Percentiles rank a stretch among this genome's conserved stretches.
Conservation (phyloP, 441 rosid genomes). For the Jatropha podagrica region DNA sequence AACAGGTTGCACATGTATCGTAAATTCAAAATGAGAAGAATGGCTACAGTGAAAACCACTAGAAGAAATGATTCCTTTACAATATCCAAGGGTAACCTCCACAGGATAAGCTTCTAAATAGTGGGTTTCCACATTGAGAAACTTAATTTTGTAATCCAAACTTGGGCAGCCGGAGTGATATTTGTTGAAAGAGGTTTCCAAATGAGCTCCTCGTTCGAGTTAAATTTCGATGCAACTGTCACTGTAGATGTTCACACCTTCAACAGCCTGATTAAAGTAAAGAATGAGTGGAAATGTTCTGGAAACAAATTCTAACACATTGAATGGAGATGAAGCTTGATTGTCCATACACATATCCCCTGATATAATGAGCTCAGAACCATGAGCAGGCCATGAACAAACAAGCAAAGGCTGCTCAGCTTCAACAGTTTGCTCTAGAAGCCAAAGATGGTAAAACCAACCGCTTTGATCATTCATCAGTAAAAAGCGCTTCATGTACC, state of each 20-base stretch:
- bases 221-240: conserved; percentile 36
- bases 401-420: conserved; percentile 59
- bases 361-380: conserved; percentile 45
- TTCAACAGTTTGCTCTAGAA: conserved; percentile 78
- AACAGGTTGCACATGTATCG: conserved; percentile 37
- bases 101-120: conserved; percentile 35
- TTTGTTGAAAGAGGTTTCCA: conserved; percentile 62
- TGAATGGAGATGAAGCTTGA: conserved; percentile 35
- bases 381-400: conserved; percentile 86
- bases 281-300: conserved; percentile 66
- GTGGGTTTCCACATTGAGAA: conserved; percentile 29
- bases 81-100: conserved; percentile 60
- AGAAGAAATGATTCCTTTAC: conserved; percentile 67
- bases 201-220: conserved; percentile 41
- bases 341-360: conserved; percentile 34
- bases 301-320: conserved; percentile 36
- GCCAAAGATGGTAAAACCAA: conserved; percentile 99
- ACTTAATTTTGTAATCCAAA: conserved; percentile 64
- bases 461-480: conserved; percentile 95
- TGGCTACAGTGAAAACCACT: conserved; percentile 43
- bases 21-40: conserved; percentile 46
- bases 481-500: conserved; percentile 75
- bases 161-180: conserved; percentile 42
- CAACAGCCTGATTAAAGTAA: conserved; percentile 71
- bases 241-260: conserved; percentile 68